Percentiles rank a stretch among this genome's conserved stretches.
These are phyloP conservation scores for Rhizomucor miehei DNA, from an alignment of 371 early-diverging fungal species.

Conservation along the genomic window DNA sequence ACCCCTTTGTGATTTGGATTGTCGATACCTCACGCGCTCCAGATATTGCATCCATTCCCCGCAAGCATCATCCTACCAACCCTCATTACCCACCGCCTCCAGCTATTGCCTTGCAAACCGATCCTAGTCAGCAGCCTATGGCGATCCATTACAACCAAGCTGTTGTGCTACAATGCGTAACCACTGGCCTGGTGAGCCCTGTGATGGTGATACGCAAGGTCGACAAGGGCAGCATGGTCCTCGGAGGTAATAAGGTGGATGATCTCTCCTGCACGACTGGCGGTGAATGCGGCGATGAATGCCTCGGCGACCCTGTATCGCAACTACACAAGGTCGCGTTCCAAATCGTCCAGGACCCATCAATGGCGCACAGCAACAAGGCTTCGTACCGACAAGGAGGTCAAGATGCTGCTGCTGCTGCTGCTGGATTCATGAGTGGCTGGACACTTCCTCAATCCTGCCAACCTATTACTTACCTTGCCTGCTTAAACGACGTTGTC, in stretches of 20 bases:
- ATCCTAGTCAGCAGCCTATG: conserved; percentile 44
- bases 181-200: conserved; percentile 80
- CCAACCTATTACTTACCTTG: conserved; percentile 62
- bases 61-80: conserved; percentile 51
- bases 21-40: conserved; percentile 63
- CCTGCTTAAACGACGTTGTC: conserved; percentile 76
- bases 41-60: conserved; percentile 20
- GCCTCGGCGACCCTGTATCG: conserved; percentile 69
- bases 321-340: conserved; percentile 92
- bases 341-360: conserved; percentile 64
- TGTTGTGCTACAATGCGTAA: conserved; percentile 77
- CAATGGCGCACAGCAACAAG: conserved; percentile 32
- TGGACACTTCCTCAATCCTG: conserved; percentile 45
- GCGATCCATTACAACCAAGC: conserved; percentile 84
- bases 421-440: not conserved
- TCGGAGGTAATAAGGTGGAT: conserved; percentile 56
- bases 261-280: conserved; percentile 22
- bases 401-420: conserved; percentile 10
- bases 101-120: conserved; percentile 63
- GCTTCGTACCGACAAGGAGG: conserved; percentile 7
- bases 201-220: conserved; percentile 83
- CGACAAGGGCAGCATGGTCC: conserved; percentile 76
- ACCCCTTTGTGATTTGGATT: conserved; percentile 87
- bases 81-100: conserved; percentile 72
- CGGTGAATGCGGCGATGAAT: conserved; percentile 52